Conservation (phyloP, 768 basidiomycete genomes). For the Hortiboletus flavorubellus region DNA sequence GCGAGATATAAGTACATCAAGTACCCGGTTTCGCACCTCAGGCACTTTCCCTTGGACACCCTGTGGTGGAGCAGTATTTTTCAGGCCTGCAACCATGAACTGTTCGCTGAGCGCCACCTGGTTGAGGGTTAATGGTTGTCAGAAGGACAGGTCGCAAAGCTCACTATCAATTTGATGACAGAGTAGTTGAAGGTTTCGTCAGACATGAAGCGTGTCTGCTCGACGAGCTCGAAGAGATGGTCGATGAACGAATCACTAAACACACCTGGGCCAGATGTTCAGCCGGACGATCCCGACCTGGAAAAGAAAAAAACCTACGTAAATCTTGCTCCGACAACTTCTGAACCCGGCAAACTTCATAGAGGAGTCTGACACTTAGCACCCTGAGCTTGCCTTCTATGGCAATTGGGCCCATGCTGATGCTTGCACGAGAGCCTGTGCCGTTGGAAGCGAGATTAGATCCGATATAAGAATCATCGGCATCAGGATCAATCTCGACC, state of each 20-base stretch:
- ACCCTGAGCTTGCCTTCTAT: constrained; percentile 82
- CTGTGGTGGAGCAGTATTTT: constrained; percentile 21
- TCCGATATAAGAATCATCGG: constrained; percentile 56
- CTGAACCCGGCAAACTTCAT: constrained; percentile 92
- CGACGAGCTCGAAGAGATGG: constrained; percentile 88
- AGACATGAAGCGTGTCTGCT: constrained; percentile 80
- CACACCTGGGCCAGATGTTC: constrained; percentile 45
- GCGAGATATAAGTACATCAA: constrained; percentile 81
- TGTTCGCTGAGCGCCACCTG: constrained; percentile 95
- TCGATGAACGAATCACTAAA: constrained; percentile 87
- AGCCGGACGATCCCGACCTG: background rate
- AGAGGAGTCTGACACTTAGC: constrained; percentile 72
- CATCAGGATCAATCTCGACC: constrained; percentile 76
- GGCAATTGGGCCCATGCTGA: constrained; percentile 49
- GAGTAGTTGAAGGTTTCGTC: constrained; percentile 96
- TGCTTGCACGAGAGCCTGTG: constrained; percentile 35
- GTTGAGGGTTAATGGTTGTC: constrained; percentile 5
- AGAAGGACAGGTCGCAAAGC: constrained; percentile 23
- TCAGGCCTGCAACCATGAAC: constrained; percentile 89
- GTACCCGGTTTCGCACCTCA: constrained; percentile 69
- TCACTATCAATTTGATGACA: constrained; percentile 89
- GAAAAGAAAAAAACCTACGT: constrained; percentile 45
- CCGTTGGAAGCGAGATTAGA: constrained; percentile 31
- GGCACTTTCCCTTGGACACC: constrained; percentile 27
- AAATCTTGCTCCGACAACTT: constrained; percentile 75